A percentile compares a stretch with the other conserved stretches of the same genome.
These are phyloP conservation scores for Rhynchospora pubera DNA, from an alignment of 176 grass and related monocot species.

Conservation along the genomic window DNA sequence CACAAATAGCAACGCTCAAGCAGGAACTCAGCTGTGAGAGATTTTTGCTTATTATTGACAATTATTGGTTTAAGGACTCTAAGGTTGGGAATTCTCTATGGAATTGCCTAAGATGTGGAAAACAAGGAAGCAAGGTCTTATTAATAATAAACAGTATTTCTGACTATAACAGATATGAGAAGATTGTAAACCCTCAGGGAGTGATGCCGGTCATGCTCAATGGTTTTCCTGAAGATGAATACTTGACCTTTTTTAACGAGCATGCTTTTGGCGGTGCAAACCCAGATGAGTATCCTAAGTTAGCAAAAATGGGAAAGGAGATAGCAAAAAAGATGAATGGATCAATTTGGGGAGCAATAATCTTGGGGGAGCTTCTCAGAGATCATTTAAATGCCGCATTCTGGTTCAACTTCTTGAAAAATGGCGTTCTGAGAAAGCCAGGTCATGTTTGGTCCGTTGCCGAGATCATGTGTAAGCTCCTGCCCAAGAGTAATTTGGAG, in stretches of 20 bases:
- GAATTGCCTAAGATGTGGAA: not conserved
- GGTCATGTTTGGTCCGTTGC: too few species aligned
- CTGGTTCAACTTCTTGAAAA: too few species aligned
- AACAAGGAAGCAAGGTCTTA: conserved; percentile 21
- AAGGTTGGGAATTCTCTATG: not conserved
- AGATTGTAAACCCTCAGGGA: not conserved
- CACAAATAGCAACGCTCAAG: not conserved
- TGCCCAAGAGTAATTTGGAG: too few species aligned
- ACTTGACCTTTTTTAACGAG: conserved; percentile 34
- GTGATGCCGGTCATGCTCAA: not conserved
- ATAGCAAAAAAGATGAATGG: not conserved
- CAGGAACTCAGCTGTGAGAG: not conserved
- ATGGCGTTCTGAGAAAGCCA: too few species aligned
- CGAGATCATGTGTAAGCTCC: too few species aligned
- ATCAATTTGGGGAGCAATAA: not conserved
- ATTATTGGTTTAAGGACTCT: not conserved
- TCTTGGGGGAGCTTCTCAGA: not conserved
- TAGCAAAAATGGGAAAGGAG: conserved; percentile 9
- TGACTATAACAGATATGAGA: not conserved
- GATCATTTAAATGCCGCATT: not conserved
- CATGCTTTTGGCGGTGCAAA: conserved; percentile 27
- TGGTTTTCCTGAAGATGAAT: conserved; percentile 4
- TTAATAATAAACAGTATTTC: not conserved
- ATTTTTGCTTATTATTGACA: conserved; percentile 18
- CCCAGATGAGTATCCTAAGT: not conserved